These are phyloP conservation scores for Cladosporium sp. DNA, from an alignment of 2,329 filamentous ascomycete species.

Conservation along the genomic window DNA sequence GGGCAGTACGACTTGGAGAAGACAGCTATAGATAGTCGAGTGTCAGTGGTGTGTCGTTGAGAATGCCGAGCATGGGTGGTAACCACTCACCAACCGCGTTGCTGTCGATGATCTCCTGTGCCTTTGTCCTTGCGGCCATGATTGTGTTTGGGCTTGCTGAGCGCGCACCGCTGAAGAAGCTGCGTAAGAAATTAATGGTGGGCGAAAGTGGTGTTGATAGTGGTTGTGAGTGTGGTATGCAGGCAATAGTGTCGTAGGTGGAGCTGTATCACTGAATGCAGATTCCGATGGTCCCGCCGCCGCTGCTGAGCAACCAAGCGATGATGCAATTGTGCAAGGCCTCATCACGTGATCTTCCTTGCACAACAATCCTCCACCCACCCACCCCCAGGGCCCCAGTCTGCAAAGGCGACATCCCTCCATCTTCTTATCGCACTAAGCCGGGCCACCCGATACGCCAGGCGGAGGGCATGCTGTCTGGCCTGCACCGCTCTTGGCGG, in stretches of 20 bases:
- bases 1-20: constrained; percentile 98
- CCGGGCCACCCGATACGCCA: constrained; percentile 3
- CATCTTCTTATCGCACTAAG: constrained; percentile 10
- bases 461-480: constrained; percentile 2
- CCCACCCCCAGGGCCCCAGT: neutral
- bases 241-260: constrained; percentile 1
- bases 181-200: constrained; percentile 68
- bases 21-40: constrained; percentile 61
- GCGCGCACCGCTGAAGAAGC: constrained; percentile 64
- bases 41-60: constrained; percentile 12
- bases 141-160: constrained; percentile 63
- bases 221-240: neutral
- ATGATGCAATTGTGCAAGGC: constrained; percentile 7
- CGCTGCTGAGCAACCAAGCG: constrained; percentile 11
- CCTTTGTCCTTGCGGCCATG: constrained; percentile 80
- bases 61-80: constrained; percentile 1
- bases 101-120: constrained; percentile 81
- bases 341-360: neutral
- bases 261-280: neutral
- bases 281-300: constrained; percentile 3
- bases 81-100: constrained; percentile 72
- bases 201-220: constrained; percentile 25
- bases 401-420: neutral
- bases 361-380: neutral
- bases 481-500: constrained; percentile 16